Evolutionary conservation across 306 rosid genomes (phyloP), one percentile per base, ranked within the genome.

Genomic region (Cucurbita pepo): DNA sequence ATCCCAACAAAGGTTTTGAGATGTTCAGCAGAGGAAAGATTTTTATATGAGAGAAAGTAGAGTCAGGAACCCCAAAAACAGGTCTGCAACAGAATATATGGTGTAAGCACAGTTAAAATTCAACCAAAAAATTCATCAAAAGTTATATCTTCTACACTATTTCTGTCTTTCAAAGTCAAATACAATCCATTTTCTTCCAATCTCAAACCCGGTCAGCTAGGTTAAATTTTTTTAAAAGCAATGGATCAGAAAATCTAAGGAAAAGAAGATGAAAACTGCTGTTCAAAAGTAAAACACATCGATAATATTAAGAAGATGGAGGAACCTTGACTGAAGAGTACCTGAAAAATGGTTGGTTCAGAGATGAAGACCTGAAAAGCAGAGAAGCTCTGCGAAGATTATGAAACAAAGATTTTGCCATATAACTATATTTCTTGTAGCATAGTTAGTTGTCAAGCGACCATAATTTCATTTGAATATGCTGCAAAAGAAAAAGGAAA

Each of bases 371-470:
- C 74, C 75, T 88, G 74, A 86, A 67, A 69, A 82, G n/a, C 19
- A 76, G 80, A 57, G 85, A 79, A 77, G 88, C 85, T 82, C 88
- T 80, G 3, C 77, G 79, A 64, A 85, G 80, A 77, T 65, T 59
- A 22, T 84, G 81, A 73, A 81, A 77, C 85, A 80, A 50, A 44
- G 83, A 73, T 50, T 76, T 83, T 4, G 96, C 91, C 97, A 92
- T 92, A 22, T 45, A 25, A 13, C 40, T 21, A 47, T 47, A 21
- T 13, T 7, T 45, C 38, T 40, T 63, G 13, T 22, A 47, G 25
- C 19, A 47, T 21, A 47, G 22, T 18, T 67, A 18, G 8, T 67
- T 47, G 5, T 3, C 56, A 47, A 5, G 56, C 56, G 7, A 14
- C 11, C 53, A 65, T 60, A 60, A 0, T 60, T 36, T 21, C 67